These are phyloP conservation scores for Stentor coeruleus DNA, from an alignment of 73 alveolate species.

Conservation along the genomic window DNA sequence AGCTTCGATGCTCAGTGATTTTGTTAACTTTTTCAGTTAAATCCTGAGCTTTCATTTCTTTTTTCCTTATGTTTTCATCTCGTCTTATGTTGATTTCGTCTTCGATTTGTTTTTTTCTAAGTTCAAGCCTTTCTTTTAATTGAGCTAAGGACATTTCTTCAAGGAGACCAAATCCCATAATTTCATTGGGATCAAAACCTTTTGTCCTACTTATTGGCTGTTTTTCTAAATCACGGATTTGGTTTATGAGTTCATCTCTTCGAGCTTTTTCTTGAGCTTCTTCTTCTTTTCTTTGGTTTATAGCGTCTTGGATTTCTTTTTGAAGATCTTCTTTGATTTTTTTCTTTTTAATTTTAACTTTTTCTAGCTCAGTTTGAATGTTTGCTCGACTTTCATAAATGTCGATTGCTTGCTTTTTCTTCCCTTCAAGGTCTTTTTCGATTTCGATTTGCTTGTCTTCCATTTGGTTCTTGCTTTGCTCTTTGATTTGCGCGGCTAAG, in stretches of 20 bases:
- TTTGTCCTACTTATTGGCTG: conserved; percentile 90
- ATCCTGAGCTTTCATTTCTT: conserved; percentile 43
- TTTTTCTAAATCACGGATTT: conserved; percentile 94
- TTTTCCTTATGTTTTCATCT: too few relatives aligned
- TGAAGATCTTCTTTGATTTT: conserved; percentile 82
- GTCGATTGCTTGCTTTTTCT: conserved; percentile 57
- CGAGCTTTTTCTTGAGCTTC: conserved; percentile 77
- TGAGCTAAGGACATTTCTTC: conserved; percentile 96
- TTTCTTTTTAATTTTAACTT: conserved; percentile 68
- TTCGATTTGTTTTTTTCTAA: conserved; percentile 69
- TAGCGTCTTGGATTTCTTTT: conserved; percentile 75
- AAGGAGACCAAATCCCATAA: conserved; percentile 91
- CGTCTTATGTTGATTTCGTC: too few relatives aligned
- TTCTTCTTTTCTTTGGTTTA: conserved; percentile 80
- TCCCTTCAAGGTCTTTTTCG: conserved; percentile 72
- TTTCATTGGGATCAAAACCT: conserved; percentile 98
- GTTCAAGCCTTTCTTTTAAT: conserved; percentile 91
- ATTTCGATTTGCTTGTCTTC: conserved; percentile 73
- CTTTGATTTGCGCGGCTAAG: conserved; percentile 77
- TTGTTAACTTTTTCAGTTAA: conserved; percentile 35
- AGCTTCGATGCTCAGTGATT: not conserved
- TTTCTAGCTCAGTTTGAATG: conserved; percentile 59
- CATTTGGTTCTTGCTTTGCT: conserved; percentile 57
- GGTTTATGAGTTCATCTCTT: conserved; percentile 90
- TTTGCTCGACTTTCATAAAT: conserved; percentile 64